Base-by-base conservation (phyloP, 2,329 filamentous ascomycete species). In the Diaporthe ampelina region DNA sequence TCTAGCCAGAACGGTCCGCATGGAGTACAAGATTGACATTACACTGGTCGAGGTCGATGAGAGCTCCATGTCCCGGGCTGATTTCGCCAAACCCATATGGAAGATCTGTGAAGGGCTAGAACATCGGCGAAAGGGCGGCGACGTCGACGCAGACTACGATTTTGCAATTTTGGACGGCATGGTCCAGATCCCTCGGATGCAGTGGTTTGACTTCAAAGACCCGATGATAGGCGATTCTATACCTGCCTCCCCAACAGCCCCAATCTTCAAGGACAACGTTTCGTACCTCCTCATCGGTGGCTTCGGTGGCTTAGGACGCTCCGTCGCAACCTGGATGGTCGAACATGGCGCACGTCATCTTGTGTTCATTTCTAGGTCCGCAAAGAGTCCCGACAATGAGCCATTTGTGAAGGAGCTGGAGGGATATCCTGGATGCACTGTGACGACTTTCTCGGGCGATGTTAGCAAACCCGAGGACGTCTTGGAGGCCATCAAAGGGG, bases 181-280 rank as follows among this genome's bases (percentile, higher is more conserved):
- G 5, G 24, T 63, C 29, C 29, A 63, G 17, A n/a, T 63, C n/a
- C 58, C 58, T 11, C 58, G 58, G 13, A 63, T 63, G 58, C 29
- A 63, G 37, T 63, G 58, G 58, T 63, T 63, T 8, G n/a, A 37
- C 29, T 43, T 45, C 58, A 43, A 63, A 11, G 58, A 63, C 35
- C 58, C 29, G 13, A 40, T 15, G 37, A 40, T 40, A 32, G 29
- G 29, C 29, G 29, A 32, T 7, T 3, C 5, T 32, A 32, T 32
- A 32, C 29, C 29, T 32, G 29, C 29, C 29, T 32, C 29, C 5
- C 29, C 29, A 32, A 32, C 29, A 1, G 13, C 10, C 15, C 2
- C 37, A 11, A 15, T 40, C 10, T 48, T 48, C 45, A 15, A 19
- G 8, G 13, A 19, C 13, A 6, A 48, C 1, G 45, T 6, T 7